phyloP scores from a whole-genome alignment of 352 stramenopile genomes.

The Globisporangium cystogenes region DNA sequence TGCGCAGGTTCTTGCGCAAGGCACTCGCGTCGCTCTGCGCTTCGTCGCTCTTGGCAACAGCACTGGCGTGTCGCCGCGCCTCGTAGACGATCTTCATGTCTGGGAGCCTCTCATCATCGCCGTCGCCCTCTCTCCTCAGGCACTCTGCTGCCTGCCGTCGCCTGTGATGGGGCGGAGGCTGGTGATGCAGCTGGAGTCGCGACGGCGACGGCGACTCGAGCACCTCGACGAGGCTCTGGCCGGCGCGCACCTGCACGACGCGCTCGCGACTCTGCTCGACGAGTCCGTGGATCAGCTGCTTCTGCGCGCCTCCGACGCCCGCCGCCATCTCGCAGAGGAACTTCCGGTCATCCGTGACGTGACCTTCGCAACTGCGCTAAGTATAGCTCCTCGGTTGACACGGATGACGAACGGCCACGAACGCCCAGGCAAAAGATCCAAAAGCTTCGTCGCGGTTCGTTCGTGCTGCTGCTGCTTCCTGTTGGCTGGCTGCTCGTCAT shows the following conservation, averaged over 20 bases:
- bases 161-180: background rate
- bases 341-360: too few species aligned
- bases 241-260: slow-evolving; percentile 46
- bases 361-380: background rate
- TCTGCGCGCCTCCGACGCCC: slow-evolving; percentile 17
- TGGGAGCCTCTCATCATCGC: background rate
- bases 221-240: slow-evolving; percentile 35
- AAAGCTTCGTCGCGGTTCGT: too few species aligned
- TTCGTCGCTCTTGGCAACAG: background rate
- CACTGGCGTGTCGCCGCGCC: background rate
- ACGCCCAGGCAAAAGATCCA: background rate
- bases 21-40: slow-evolving; percentile 10
- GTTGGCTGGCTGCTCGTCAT: too few species aligned
- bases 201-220: slow-evolving; percentile 15
- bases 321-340: background rate
- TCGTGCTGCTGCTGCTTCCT: too few species aligned
- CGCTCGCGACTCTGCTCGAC: slow-evolving; percentile 56
- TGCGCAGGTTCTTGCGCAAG: slow-evolving; percentile 12
- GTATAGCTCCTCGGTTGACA: background rate
- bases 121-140: background rate
- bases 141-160: background rate
- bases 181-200: background rate
- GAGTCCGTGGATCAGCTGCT: slow-evolving; percentile 48
- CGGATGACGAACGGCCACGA: background rate
- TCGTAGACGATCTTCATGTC: slow-evolving; percentile 13